Conservation (phyloP, 805 yeast species). For the Schwanniomyces sp. region DNA sequence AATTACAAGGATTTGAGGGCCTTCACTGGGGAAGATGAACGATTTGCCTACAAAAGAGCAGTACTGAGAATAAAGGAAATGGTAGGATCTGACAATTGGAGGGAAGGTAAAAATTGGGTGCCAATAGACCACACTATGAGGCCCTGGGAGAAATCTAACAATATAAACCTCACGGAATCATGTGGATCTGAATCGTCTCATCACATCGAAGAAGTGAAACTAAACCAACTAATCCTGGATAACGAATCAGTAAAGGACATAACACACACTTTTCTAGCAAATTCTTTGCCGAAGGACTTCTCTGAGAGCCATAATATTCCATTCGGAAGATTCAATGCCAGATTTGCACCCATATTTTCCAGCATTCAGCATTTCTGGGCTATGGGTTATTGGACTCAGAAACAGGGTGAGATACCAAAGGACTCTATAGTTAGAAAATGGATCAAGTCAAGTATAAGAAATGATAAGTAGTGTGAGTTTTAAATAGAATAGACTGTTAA, state of each 20-base stretch:
- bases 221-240: slow-evolving; percentile 8
- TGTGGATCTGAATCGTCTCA: not conserved
- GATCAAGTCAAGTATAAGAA: slow-evolving; percentile 39
- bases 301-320: slow-evolving; percentile 19
- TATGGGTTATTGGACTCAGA: slow-evolving; percentile 55
- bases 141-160: slow-evolving; percentile 49
- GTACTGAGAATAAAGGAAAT: slow-evolving; percentile 63
- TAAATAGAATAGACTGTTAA: not conserved
- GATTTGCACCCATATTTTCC: slow-evolving; percentile 21
- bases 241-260: slow-evolving; percentile 8
- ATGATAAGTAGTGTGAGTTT: slow-evolving; percentile 2
- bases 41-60: slow-evolving; percentile 71
- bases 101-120: slow-evolving; percentile 48
- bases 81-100: slow-evolving; percentile 55
- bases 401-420: slow-evolving; percentile 46
- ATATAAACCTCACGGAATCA: not conserved
- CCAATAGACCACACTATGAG: slow-evolving; percentile 53
- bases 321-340: slow-evolving; percentile 20
- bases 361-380: slow-evolving; percentile 60
- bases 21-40: slow-evolving; percentile 77
- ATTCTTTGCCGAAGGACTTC: slow-evolving; percentile 22
- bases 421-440: slow-evolving; percentile 58
- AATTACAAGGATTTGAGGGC: slow-evolving; percentile 50
- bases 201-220: slow-evolving; percentile 2
- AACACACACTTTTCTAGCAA: slow-evolving; percentile 7